A percentile compares a stretch with the other conserved stretches of the same genome.
Conservation (phyloP, 345 rosid genomes). For the Melaleuca quinquenervia region DNA sequence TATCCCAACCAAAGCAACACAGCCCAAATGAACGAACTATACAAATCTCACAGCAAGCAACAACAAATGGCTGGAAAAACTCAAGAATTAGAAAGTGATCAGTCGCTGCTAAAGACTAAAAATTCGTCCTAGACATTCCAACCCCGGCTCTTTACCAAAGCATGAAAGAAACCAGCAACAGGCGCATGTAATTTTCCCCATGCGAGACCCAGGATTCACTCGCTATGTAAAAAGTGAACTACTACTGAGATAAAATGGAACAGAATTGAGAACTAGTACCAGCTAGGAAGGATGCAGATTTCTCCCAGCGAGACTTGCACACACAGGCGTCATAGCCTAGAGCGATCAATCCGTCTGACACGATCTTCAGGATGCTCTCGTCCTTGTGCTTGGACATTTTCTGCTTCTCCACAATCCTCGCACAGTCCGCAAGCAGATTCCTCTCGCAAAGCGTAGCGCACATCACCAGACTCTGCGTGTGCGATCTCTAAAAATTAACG, state of each 20-base stretch:
- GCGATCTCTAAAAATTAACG: neutral
- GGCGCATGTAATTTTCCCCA: neutral
- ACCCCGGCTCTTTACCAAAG: neutral
- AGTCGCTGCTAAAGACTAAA: neutral
- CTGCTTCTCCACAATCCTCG: slow-evolving; percentile 66
- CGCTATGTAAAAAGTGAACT: neutral
- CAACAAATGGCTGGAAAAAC: neutral
- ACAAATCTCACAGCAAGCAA: neutral
- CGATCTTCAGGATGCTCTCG: slow-evolving; percentile 34
- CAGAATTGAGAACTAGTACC: slow-evolving; percentile 22
- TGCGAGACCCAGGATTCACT: neutral
- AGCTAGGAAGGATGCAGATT: slow-evolving; percentile 52
- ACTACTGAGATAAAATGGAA: neutral
- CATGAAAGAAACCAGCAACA: neutral
- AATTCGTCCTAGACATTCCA: neutral
- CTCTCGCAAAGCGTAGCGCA: slow-evolving; percentile 43
- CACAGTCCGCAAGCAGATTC: slow-evolving; percentile 48
- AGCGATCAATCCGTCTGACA: slow-evolving; percentile 37
- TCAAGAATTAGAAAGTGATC: neutral
- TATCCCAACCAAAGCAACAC: neutral
- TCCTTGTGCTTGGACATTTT: slow-evolving; percentile 50
- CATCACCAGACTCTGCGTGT: slow-evolving; percentile 45
- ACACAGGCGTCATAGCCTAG: slow-evolving; percentile 68
- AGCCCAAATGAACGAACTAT: neutral
- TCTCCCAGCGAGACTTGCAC: slow-evolving; percentile 91